Percentiles rank a stretch among this genome's conserved stretches.
These are phyloP conservation scores for Trichoderma sp. DNA, from an alignment of 2,329 filamentous ascomycete genomes.

Conservation along the genomic window DNA sequence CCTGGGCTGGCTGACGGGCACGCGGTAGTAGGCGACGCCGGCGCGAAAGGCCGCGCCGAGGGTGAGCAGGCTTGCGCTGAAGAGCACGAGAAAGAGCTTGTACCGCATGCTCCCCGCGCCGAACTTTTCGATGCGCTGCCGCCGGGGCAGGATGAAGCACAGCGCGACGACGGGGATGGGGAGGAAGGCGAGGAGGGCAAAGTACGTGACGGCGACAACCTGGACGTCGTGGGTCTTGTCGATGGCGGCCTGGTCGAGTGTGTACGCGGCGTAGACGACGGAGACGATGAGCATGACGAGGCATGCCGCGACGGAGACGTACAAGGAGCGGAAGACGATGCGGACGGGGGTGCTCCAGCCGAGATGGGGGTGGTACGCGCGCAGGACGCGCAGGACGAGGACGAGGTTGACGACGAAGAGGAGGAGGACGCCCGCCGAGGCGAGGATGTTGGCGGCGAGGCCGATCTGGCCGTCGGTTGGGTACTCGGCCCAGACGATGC, in stretches of 20 bases:
- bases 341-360: conserved; percentile 66
- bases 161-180: conserved; percentile 59
- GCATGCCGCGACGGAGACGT: conserved; percentile 58
- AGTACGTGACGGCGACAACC: conserved; percentile 66
- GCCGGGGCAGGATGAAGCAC: conserved; percentile 54
- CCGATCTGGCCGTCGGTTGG: conserved; percentile 47
- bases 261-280: conserved; percentile 68
- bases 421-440: conserved; percentile 72
- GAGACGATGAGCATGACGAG: conserved; percentile 68
- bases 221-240: conserved; percentile 63
- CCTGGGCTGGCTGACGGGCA: conserved; percentile 56
- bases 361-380: conserved; percentile 69
- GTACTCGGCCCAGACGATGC: conserved; percentile 55
- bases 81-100: conserved; percentile 67
- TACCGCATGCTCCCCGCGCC: conserved; percentile 67
- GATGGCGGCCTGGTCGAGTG: conserved; percentile 54
- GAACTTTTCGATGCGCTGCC: conserved; percentile 50
- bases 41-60: conserved; percentile 71
- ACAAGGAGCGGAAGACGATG: conserved; percentile 59
- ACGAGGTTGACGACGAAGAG: conserved; percentile 78
- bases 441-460: conserved; percentile 68
- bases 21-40: conserved; percentile 58
- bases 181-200: conserved; percentile 59
- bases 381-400: conserved; percentile 73
- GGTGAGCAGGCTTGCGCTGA: conserved; percentile 61